Evolutionary conservation across 2,329 filamentous ascomycete genomes (phyloP), one percentile per base, ranked within the genome.

Genomic region (Leptodontidium sp.): DNA sequence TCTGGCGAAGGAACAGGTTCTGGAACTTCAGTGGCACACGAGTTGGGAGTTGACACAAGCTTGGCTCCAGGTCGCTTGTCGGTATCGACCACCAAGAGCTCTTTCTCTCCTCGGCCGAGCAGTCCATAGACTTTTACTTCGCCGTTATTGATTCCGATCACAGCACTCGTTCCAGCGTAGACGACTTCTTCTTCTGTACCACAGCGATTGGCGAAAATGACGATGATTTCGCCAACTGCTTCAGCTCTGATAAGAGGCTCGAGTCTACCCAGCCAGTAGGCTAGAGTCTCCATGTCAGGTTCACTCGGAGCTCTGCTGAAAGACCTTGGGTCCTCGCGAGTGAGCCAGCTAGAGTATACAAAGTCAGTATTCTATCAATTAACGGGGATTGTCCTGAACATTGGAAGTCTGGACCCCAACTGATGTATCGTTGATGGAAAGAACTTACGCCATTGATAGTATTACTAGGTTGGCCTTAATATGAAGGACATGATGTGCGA

Each of bases 91-190:
- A 94, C 82, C 5, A 94, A 79, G 0, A 93, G 80, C 2, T 87
- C 87, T 74, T 92, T 89, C 65, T 91, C 87, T 0, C 87, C 88
- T n/a, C 92, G 89, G 0, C 91, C 91, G 2, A 93, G 81, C 0
- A 93, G 80, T 0, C 91, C 91, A 65, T 90, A 93, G 0, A 94
- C 84, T 61, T 81, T 88, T 11, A 93, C 88, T 53, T 89, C 87
- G 0, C 91, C 91, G 5, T 83, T 79, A 11, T 87, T 82, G 38
- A 95, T 86, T 3, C 89, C 88, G 38, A 94, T 79, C 0, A 94
- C 90, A 0, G 89, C 86, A 69, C 90, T 93, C 0, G 90, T 93
- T 0, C 93, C 93, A 0, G 92, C 90, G 78, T 93, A 96, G 0
- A 87, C 84, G 0, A 84, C 89, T 0, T 88, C 85, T 5, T 83